These are phyloP conservation scores for Jamesozyma piceae DNA, from an alignment of 805 yeast species.

Conservation along the genomic window DNA sequence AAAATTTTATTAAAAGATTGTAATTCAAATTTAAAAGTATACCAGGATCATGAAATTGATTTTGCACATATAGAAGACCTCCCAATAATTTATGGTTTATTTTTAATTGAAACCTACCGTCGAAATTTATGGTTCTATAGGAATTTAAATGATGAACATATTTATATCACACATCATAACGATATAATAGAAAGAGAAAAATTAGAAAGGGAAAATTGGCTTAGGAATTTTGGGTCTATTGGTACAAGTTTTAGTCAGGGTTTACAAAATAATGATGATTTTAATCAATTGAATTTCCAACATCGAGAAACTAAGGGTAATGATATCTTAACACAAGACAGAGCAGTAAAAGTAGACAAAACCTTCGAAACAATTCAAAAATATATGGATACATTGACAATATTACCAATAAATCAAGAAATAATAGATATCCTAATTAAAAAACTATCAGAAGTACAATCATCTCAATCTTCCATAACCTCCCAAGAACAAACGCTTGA, in stretches of 20 bases:
- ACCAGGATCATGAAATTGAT: conserved; percentile 18
- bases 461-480: background rate
- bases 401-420: conserved; percentile 25
- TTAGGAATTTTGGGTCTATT: background rate
- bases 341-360: background rate
- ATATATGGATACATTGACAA: conserved; percentile 33
- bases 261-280: background rate
- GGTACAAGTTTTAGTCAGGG: conserved; percentile 3
- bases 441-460: conserved; percentile 5
- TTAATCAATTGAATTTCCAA: background rate
- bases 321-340: too few species aligned
- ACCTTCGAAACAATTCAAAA: conserved; percentile 25
- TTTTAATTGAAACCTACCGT: conserved; percentile 51
- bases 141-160: conserved; percentile 21
- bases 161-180: conserved; percentile 50
- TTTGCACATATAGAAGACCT: conserved; percentile 46
- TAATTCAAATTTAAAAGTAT: conserved; percentile 21
- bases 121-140: conserved; percentile 43
- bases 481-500: background rate
- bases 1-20: conserved; percentile 27
- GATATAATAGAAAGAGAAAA: conserved; percentile 37
- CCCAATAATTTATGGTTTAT: conserved; percentile 65
- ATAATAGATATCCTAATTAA: conserved; percentile 28
- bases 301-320: background rate
- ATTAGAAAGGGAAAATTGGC: background rate